A percentile compares a stretch with the other conserved stretches of the same genome.
phyloP scores from a whole-genome alignment of 768 basidiomycete species.

The Russula sp. region DNA sequence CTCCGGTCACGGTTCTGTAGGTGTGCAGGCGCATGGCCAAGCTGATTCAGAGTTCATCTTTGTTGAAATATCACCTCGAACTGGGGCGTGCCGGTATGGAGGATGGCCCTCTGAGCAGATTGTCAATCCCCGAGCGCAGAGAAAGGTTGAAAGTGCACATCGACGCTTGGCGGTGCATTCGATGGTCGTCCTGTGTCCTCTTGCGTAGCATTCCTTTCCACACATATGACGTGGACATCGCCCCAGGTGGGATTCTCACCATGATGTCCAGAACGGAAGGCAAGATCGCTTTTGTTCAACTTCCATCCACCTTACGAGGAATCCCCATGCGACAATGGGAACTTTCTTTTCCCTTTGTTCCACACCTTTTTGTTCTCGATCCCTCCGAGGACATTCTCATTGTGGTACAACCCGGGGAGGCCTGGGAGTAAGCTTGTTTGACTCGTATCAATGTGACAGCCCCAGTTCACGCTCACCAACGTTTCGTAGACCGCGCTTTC shows the following conservation, averaged over 20 bases:
- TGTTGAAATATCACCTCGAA: conserved; percentile 10
- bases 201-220: background rate
- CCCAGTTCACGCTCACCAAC: background rate
- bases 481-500: background rate
- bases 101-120: background rate
- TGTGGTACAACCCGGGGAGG: background rate
- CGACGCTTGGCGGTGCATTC: conserved; percentile 2
- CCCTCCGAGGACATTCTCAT: conserved; percentile 10
- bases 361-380: background rate
- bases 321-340: conserved; percentile 8
- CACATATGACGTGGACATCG: background rate
- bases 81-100: background rate
- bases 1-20: background rate
- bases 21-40: conserved; percentile 3
- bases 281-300: conserved; percentile 4
- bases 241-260: conserved; percentile 6
- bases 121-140: conserved; percentile 8
- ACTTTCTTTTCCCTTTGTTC: conserved; percentile 2
- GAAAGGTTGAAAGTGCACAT: background rate
- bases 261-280: background rate
- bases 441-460: background rate
- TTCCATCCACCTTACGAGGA: conserved; percentile 2
- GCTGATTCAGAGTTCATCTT: conserved; percentile 1
- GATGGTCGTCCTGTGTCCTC: conserved; percentile 1
- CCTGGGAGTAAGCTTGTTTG: background rate